A percentile compares a stretch with the other conserved stretches of the same genome.
These are phyloP conservation scores for Kodamaea sagamina DNA, from an alignment of 805 yeast genomes.

Conservation along the genomic window DNA sequence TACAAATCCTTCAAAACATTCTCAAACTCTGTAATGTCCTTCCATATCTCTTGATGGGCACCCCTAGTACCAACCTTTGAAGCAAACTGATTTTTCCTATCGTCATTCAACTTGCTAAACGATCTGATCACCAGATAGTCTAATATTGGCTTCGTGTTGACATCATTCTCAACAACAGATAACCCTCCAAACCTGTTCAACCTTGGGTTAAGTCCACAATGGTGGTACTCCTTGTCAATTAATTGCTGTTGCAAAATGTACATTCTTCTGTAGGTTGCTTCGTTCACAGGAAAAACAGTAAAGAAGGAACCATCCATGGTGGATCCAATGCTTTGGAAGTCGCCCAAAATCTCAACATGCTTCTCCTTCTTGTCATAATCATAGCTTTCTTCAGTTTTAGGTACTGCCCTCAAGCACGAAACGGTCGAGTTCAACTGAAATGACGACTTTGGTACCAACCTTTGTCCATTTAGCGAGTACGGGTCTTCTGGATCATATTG, in stretches of 20 bases:
- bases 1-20: constrained; percentile 35
- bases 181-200: constrained; percentile 56
- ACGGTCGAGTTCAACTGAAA: constrained; percentile 67
- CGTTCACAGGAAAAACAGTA: constrained; percentile 72
- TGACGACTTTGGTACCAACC: constrained; percentile 66
- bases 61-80: constrained; percentile 57
- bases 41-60: constrained; percentile 63
- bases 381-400: constrained; percentile 38
- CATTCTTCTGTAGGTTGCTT: constrained; percentile 73
- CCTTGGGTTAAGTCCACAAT: constrained; percentile 80
- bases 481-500: constrained; percentile 94
- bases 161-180: constrained; percentile 33
- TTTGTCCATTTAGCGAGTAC: constrained; percentile 74
- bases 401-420: constrained; percentile 52
- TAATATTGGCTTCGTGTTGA: constrained; percentile 60
- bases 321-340: constrained; percentile 68
- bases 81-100: constrained; percentile 54
- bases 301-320: constrained; percentile 79
- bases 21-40: constrained; percentile 62
- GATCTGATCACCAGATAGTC: constrained; percentile 59
- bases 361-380: constrained; percentile 27
- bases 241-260: constrained; percentile 87
- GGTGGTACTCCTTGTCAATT: constrained; percentile 70
- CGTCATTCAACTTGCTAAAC: constrained; percentile 58
- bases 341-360: constrained; percentile 23